phyloP scores from a whole-genome alignment of 2,329 filamentous ascomycete species.

The Colletotrichum sp. region DNA sequence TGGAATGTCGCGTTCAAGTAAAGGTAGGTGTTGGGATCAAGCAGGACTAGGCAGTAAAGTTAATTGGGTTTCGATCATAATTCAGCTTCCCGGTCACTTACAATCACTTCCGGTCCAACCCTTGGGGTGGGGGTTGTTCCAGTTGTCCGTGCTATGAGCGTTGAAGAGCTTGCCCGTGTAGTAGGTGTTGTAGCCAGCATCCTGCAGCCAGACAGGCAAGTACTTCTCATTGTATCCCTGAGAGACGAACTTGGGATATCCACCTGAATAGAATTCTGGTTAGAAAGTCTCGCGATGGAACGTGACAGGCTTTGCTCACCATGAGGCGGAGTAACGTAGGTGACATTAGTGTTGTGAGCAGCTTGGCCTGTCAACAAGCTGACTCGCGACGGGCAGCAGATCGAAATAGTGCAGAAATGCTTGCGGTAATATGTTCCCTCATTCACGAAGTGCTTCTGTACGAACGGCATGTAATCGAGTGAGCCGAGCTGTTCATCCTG shows the following conservation, averaged over 20 bases:
- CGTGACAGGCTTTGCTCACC: constrained; percentile 38
- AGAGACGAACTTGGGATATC: constrained; percentile 69
- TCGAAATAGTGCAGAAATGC: constrained; percentile 70
- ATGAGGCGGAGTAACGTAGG: constrained; percentile 58
- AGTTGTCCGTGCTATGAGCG: constrained; percentile 64
- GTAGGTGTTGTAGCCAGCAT: constrained; percentile 72
- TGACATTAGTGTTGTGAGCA: constrained; percentile 76
- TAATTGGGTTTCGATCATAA: not conserved
- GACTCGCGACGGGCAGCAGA: constrained; percentile 73
- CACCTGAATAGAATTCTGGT: constrained; percentile 27
- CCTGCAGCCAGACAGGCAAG: constrained; percentile 73
- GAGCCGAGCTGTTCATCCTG: constrained; percentile 69
- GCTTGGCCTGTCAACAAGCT: constrained; percentile 69
- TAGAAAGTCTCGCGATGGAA: constrained; percentile 29
- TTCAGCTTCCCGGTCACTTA: not conserved
- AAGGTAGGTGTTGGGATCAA: constrained; percentile 41
- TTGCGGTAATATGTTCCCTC: constrained; percentile 64
- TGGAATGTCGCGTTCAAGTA: constrained; percentile 57
- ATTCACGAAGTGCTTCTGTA: constrained; percentile 60
- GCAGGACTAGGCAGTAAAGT: constrained; percentile 34
- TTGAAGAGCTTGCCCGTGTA: constrained; percentile 79
- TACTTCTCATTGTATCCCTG: constrained; percentile 71
- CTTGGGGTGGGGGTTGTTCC: constrained; percentile 58
- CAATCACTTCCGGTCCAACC: constrained; percentile 61
- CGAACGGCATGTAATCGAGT: constrained; percentile 62